Evolutionary conservation across 1,284 basidiomycete genomes (phyloP).

Genomic region (Chiua sp.): DNA sequence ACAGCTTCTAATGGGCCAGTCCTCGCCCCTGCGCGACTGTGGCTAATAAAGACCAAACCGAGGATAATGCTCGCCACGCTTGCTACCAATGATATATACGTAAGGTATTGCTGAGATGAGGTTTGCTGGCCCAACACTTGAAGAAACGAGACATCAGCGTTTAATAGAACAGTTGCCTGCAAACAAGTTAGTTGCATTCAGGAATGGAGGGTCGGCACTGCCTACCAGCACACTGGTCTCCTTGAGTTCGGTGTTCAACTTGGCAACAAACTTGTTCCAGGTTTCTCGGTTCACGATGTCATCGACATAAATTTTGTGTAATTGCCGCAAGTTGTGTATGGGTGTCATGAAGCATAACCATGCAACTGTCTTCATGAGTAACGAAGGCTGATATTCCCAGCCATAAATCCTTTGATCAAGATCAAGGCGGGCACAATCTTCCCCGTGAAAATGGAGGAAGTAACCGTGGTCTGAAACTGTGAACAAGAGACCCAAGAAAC

Average conservation of each 20-base stretch:
- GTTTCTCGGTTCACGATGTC: conserved; percentile 28
- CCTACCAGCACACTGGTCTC: conserved; percentile 37
- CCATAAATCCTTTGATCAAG: conserved; percentile 48
- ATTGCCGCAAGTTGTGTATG: conserved; percentile 43
- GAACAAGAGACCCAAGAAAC: not conserved
- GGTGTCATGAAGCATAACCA: conserved; percentile 51
- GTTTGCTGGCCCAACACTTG: conserved; percentile 33
- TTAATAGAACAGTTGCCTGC: conserved; percentile 47
- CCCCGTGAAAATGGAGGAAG: conserved; percentile 58
- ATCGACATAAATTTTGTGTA: conserved; percentile 49
- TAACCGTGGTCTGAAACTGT: conserved; percentile 38
- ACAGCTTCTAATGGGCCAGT: conserved; percentile 36
- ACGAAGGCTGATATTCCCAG: conserved; percentile 36
- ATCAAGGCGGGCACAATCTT: conserved; percentile 54
- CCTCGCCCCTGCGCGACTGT: conserved; percentile 38
- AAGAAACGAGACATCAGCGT: conserved; percentile 47
- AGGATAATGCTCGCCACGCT: conserved; percentile 49
- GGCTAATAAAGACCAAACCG: conserved; percentile 44
- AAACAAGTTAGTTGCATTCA: not conserved
- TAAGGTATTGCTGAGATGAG: conserved; percentile 39
- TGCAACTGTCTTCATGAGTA: conserved; percentile 39
- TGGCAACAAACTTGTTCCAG: conserved; percentile 41
- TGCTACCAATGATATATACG: conserved; percentile 45
- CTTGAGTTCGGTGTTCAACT: conserved; percentile 39
- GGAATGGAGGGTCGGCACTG: not conserved